Evolutionary conservation across 768 basidiomycete species (phyloP).

Genomic region (Lentinula boryana): DNA sequence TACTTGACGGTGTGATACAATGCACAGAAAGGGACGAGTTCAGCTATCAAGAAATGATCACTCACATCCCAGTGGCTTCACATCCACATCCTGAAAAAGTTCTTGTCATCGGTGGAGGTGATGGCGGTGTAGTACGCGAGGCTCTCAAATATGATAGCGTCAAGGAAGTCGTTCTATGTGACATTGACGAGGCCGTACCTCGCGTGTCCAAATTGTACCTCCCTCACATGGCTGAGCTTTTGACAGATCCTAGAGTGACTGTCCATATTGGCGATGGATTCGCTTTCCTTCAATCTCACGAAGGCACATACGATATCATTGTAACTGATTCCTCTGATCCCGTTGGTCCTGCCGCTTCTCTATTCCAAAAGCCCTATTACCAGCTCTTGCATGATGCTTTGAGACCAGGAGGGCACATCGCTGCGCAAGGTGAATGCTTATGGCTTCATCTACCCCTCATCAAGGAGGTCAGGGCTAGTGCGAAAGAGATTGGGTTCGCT

Average conservation of each 20-base stretch:
- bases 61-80: constrained; percentile 91
- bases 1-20: constrained; percentile 93
- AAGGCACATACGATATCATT: constrained; percentile 90
- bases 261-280: constrained; percentile 93
- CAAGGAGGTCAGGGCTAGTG: constrained; percentile 62
- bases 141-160: constrained; percentile 92
- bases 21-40: constrained; percentile 99
- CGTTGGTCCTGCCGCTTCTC: constrained; percentile 87
- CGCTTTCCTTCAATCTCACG: constrained; percentile 89
- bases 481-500: constrained; percentile 63
- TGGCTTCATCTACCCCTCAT: constrained; percentile 95
- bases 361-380: constrained; percentile 98
- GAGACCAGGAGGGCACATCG: constrained; percentile 84
- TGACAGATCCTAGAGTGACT: constrained; percentile 73
- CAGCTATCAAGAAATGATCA: constrained; percentile 99
- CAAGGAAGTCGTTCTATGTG: constrained; percentile 89
- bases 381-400: constrained; percentile 88
- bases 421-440: constrained; percentile 92
- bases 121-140: constrained; percentile 97
- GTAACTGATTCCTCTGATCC: constrained; percentile 99
- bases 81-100: constrained; percentile 97
- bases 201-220: constrained; percentile 92
- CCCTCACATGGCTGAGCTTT: constrained; percentile 87
- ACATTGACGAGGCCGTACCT: constrained; percentile 97
- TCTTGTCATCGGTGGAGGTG: constrained; percentile 96